Conservation (phyloP, 441 rosid species). For the Euphorbia celastroides region DNA sequence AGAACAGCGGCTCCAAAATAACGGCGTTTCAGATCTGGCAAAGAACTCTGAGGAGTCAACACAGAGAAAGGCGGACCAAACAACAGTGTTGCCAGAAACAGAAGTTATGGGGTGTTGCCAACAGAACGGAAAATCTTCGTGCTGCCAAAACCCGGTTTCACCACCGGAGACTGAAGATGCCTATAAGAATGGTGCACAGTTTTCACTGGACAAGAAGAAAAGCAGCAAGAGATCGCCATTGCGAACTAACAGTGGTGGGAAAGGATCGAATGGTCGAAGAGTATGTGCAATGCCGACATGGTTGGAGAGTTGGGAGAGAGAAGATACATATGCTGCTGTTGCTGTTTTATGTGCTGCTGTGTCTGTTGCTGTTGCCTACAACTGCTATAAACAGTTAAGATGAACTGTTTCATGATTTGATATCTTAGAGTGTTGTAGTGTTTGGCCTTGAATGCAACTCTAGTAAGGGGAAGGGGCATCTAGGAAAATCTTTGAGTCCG, state of each 20-base stretch:
- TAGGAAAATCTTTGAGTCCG: neutral
- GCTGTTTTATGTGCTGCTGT: slow-evolving; percentile 80
- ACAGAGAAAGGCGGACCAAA: slow-evolving; percentile 27
- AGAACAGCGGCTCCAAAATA: slow-evolving; percentile 46
- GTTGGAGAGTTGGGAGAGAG: slow-evolving; percentile 90
- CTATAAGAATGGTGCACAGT: slow-evolving; percentile 33
- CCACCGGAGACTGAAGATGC: slow-evolving; percentile 28
- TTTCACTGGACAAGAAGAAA: slow-evolving; percentile 48
- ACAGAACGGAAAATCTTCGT: slow-evolving; percentile 52
- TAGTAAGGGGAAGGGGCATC: slow-evolving; percentile 4
- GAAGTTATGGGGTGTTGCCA: slow-evolving; percentile 54
- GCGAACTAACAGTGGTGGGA: slow-evolving; percentile 34
- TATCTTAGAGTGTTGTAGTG: neutral
- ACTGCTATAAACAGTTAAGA: slow-evolving; percentile 65
- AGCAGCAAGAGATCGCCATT: slow-evolving; percentile 30
- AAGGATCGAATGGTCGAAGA: slow-evolving; percentile 34
- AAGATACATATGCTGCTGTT: slow-evolving; percentile 80
- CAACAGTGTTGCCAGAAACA: slow-evolving; percentile 21
- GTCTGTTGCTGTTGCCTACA: slow-evolving; percentile 74
- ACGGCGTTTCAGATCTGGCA: slow-evolving; percentile 31
- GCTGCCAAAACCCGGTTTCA: slow-evolving; percentile 36
- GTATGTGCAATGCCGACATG: slow-evolving; percentile 64
- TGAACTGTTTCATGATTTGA: slow-evolving; percentile 16
- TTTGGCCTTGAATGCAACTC: neutral
- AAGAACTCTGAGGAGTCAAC: slow-evolving; percentile 21